A percentile compares a stretch with the other conserved stretches of the same genome.
phyloP scores from a whole-genome alignment of 768 basidiomycete genomes.

The Bullera alba region DNA sequence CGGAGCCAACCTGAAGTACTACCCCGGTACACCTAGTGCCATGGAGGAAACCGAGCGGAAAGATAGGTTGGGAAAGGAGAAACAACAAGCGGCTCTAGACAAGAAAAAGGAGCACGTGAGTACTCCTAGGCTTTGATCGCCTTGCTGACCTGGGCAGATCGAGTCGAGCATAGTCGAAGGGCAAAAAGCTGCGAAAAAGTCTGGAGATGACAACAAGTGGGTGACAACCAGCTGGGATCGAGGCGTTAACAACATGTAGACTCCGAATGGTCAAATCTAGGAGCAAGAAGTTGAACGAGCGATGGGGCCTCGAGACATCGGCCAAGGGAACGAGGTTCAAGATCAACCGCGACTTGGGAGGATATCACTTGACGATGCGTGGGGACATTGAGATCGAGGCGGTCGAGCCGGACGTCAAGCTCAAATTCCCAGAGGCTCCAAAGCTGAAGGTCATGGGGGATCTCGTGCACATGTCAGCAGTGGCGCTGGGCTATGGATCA shows the following conservation, averaged over 20 bases:
- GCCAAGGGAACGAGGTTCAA: slow-evolving; percentile 55
- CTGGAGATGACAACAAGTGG: slow-evolving; percentile 48
- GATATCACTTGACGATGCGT: slow-evolving; percentile 49
- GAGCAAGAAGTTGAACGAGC: slow-evolving; percentile 55
- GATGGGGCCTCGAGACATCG: slow-evolving; percentile 47
- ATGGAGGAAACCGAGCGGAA: slow-evolving; percentile 48
- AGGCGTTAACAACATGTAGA: background rate
- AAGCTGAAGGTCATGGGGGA: slow-evolving; percentile 39
- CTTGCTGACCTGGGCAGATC: slow-evolving; percentile 42
- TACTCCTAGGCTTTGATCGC: background rate
- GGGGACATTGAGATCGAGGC: slow-evolving; percentile 49
- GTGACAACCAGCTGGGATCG: background rate
- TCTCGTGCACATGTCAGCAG: slow-evolving; percentile 45
- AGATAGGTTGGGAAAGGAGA: slow-evolving; percentile 48
- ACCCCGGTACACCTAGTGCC: slow-evolving; percentile 49
- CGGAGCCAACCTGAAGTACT: slow-evolving; percentile 53
- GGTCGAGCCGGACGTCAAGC: slow-evolving; percentile 46
- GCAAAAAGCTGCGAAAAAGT: slow-evolving; percentile 15
- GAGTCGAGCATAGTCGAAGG: slow-evolving; percentile 55
- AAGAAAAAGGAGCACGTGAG: slow-evolving; percentile 50
- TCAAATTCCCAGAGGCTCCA: slow-evolving; percentile 45
- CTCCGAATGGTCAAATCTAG: slow-evolving; percentile 54
- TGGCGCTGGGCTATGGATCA: background rate
- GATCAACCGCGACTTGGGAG: slow-evolving; percentile 54
- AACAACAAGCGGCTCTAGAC: slow-evolving; percentile 48